These are phyloP conservation scores for Candida vaughaniae DNA, from an alignment of 805 yeast genomes.

Conservation along the genomic window DNA sequence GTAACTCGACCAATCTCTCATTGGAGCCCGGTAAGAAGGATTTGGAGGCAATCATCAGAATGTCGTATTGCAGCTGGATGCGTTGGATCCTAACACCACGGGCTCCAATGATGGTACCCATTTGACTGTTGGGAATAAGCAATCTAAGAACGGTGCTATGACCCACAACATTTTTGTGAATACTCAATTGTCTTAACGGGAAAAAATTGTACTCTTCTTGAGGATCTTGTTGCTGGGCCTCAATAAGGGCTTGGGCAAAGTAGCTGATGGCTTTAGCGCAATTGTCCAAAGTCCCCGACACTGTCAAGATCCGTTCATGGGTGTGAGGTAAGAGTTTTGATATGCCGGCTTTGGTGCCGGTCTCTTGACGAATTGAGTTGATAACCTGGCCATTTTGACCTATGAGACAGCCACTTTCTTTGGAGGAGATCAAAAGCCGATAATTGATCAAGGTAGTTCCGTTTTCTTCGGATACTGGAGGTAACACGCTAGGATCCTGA, in stretches of 20 bases:
- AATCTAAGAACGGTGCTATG: slow-evolving; percentile 60
- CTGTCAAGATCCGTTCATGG: slow-evolving; percentile 78
- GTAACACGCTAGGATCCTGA: slow-evolving; percentile 8
- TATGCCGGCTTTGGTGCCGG: slow-evolving; percentile 83
- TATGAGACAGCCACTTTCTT: slow-evolving; percentile 87
- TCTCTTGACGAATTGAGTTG: slow-evolving; percentile 69
- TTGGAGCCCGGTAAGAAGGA: slow-evolving; percentile 78
- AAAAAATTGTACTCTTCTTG: slow-evolving; percentile 44
- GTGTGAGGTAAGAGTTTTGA: slow-evolving; percentile 78
- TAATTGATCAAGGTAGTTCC: slow-evolving; percentile 35
- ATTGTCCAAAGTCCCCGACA: slow-evolving; percentile 68
- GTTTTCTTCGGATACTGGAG: slow-evolving; percentile 11
- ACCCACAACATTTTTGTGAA: slow-evolving; percentile 50
- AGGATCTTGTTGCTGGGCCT: slow-evolving; percentile 24
- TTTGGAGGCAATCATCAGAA: slow-evolving; percentile 85
- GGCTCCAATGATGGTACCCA: slow-evolving; percentile 87
- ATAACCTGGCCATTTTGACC: slow-evolving; percentile 83
- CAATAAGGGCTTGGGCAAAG: slow-evolving; percentile 64
- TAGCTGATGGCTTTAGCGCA: slow-evolving; percentile 69
- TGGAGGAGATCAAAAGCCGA: slow-evolving; percentile 71
- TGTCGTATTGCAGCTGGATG: slow-evolving; percentile 64
- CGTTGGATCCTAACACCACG: slow-evolving; percentile 79
- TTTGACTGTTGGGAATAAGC: slow-evolving; percentile 77
- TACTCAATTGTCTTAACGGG: slow-evolving; percentile 60
- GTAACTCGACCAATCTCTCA: slow-evolving; percentile 84